Base-by-base conservation (phyloP, 2,329 filamentous ascomycete species). In the Parastagonospora avenae region DNA sequence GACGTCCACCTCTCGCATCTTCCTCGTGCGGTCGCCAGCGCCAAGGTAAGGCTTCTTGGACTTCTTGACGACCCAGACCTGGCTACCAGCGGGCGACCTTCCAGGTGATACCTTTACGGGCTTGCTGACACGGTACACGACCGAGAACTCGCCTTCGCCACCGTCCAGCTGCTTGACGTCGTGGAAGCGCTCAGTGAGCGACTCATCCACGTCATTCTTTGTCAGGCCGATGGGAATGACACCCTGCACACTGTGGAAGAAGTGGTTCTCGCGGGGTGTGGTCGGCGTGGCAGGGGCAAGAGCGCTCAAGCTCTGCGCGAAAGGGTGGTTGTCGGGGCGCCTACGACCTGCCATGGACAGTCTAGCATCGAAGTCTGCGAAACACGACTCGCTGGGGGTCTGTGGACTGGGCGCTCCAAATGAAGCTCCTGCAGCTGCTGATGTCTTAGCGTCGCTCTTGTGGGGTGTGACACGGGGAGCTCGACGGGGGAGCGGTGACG, bases 21-120 rank as follows among this genome's bases (percentile, higher is more conserved):
- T 94, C 52, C 85, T 80, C 62, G 91, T 83, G n/a, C 92, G 88
- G 71, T 97, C 92, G 67, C 85, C 88, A 42, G 82, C 79, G 15
- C 94, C 92, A 46, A 85, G 81, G 66, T 91, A 92, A 7, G 90
- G 86, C 52, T 91, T 84, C 66, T 90, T 90, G 53, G 91, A 87
- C 77, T 96, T 97, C 79, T 99, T 99, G 47, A 99, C 92, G 2
- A 93, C 93, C 79, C 88, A 97, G 0, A 96, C 86, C 29, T 74
- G 70, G 50, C 63, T 68, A 7, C 67, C 54, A 15, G 64, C 56
- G 8, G 69, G 60, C 16, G 65, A 64, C 42, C 52, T 56, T 12
- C 52, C 36, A 16, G 55, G 57, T 60, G 52, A 77, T 60, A 54
- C 52, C 19, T 59, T 57, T 16, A 75, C 62, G 12, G 77, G 74